A percentile compares a stretch with the other conserved stretches of the same genome.
Conservation (phyloP, 176 grass and related monocot genomes). For the Bolboschoenus planiculmis region DNA sequence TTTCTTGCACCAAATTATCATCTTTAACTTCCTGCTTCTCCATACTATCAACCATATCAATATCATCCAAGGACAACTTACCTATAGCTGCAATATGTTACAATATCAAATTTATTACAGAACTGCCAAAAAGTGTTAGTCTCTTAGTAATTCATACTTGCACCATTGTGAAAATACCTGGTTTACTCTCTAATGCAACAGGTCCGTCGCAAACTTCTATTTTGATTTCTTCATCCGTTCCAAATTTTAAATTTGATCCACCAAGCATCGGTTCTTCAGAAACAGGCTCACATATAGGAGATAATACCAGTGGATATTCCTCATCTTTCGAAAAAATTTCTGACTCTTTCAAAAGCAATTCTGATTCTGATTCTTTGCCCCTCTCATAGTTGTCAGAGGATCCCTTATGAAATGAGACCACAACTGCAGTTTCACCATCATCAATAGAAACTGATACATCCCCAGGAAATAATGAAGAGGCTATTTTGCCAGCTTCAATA, state of each 20-base stretch:
- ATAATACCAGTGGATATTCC: slow-evolving; percentile 33
- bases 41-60: slow-evolving; percentile 6
- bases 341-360: slow-evolving; percentile 23
- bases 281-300: slow-evolving; percentile 44
- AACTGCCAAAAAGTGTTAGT: not conserved
- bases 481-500: slow-evolving; percentile 28
- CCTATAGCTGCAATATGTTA: not conserved
- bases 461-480: slow-evolving; percentile 53
- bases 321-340: slow-evolving; percentile 11
- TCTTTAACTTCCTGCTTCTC: slow-evolving; percentile 1
- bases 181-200: slow-evolving; percentile 16
- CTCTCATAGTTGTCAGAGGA: slow-evolving; percentile 26
- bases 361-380: slow-evolving; percentile 32
- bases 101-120: not conserved
- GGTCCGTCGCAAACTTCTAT: slow-evolving; percentile 25
- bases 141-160: slow-evolving; percentile 8
- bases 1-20: slow-evolving; percentile 1
- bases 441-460: slow-evolving; percentile 90
- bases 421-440: slow-evolving; percentile 96
- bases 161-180: slow-evolving; percentile 31
- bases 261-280: slow-evolving; percentile 25
- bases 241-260: slow-evolving; percentile 32
- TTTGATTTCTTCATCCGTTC: slow-evolving; percentile 30
- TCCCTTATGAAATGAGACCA: slow-evolving; percentile 77
- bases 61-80: not conserved